Conservation (phyloP, 2,329 filamentous ascomycete genomes). For the Juglanconis oblonga region DNA sequence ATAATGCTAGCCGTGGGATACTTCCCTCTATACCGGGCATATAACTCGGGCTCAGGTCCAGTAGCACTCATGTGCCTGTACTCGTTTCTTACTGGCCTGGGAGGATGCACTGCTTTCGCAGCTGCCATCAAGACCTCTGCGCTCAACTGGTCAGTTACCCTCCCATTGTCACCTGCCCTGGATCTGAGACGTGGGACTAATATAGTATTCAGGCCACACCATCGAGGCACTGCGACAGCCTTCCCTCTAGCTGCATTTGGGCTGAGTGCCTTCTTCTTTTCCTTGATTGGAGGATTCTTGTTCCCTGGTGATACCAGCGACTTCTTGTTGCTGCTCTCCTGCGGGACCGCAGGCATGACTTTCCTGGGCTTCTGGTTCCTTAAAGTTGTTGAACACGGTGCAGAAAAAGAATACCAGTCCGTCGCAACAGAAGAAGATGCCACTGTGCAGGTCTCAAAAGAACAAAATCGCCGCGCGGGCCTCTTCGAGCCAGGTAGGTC, state of each 20-base stretch:
- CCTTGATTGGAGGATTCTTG: slow-evolving; percentile 69
- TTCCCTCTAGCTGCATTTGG: slow-evolving; percentile 93
- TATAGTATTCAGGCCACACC: slow-evolving; percentile 52
- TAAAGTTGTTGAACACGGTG: slow-evolving; percentile 62
- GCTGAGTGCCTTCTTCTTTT: slow-evolving; percentile 95
- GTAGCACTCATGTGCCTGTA: slow-evolving; percentile 71
- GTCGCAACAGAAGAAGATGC: slow-evolving; percentile 41
- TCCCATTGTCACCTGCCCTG: not conserved
- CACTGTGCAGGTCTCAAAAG: slow-evolving; percentile 30
- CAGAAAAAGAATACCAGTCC: slow-evolving; percentile 46
- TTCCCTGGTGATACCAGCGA: slow-evolving; percentile 81
- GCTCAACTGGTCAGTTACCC: slow-evolving; percentile 65
- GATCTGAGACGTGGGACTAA: not conserved
- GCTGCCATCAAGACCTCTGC: slow-evolving; percentile 84
- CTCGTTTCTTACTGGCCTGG: slow-evolving; percentile 80
- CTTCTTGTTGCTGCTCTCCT: slow-evolving; percentile 76
- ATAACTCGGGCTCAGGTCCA: slow-evolving; percentile 62
- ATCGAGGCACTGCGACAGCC: slow-evolving; percentile 89
- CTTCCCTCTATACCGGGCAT: slow-evolving; percentile 79
- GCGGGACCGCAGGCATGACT: slow-evolving; percentile 74
- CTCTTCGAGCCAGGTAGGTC: slow-evolving; percentile 40
- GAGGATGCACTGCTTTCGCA: slow-evolving; percentile 87
- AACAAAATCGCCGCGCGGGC: slow-evolving; percentile 40
- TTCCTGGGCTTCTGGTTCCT: slow-evolving; percentile 83
- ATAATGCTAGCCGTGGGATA: slow-evolving; percentile 75